phyloP scores from a whole-genome alignment of 352 stramenopile species.

The Paralagenidium karlingii region DNA sequence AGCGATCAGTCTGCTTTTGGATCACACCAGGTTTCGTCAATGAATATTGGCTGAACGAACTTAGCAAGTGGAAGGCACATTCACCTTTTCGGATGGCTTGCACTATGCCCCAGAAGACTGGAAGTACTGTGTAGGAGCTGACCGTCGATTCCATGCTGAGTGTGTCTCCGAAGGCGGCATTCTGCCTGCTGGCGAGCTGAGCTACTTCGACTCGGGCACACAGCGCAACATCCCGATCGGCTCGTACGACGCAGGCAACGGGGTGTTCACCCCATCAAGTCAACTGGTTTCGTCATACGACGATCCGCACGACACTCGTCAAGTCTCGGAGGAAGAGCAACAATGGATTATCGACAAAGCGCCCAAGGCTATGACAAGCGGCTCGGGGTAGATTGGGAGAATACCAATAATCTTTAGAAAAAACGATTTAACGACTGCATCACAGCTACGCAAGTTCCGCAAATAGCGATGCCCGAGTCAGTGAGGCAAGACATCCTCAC shows the following conservation, averaged over 20 bases:
- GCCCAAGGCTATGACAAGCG: conserved; percentile 54
- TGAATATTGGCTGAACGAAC: not conserved
- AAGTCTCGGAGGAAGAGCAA: conserved; percentile 32
- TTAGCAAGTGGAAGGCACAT: conserved; percentile 59
- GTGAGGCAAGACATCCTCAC: too few species aligned
- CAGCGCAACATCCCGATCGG: conserved; percentile 51
- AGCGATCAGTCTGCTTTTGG: not conserved
- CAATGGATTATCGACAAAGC: conserved; percentile 45
- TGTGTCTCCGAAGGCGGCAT: conserved; percentile 39
- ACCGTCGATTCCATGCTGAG: conserved; percentile 64
- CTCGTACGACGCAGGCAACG: conserved; percentile 63
- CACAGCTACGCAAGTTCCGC: too few species aligned
- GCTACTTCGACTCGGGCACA: conserved; percentile 70
- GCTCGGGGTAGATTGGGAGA: too few species aligned
- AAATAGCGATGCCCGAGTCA: too few species aligned
- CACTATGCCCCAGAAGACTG: conserved; percentile 47
- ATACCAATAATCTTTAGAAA: too few species aligned
- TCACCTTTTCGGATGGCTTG: conserved; percentile 66
- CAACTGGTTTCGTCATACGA: conserved; percentile 33
- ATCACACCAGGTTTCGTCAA: not conserved
- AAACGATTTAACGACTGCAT: too few species aligned
- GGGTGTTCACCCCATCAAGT: conserved; percentile 55
- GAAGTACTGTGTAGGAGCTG: conserved; percentile 43
- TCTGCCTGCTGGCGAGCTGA: conserved; percentile 33
- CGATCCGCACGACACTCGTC: conserved; percentile 33